These are phyloP conservation scores for Arctium lappa DNA, from an alignment of 129 eudicot species.

Conservation along the genomic window DNA sequence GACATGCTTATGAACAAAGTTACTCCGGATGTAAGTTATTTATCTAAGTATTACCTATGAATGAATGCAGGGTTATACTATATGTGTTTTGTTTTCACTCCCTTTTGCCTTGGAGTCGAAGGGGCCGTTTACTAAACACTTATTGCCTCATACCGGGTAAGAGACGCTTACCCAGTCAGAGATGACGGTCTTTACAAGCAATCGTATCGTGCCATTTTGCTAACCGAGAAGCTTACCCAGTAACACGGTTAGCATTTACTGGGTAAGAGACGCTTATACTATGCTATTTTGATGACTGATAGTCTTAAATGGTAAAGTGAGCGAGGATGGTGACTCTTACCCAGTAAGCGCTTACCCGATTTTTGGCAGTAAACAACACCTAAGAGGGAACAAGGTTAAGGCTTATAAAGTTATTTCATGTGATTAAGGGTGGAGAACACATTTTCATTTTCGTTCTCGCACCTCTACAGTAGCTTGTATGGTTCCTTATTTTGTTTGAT, in stretches of 20 bases:
- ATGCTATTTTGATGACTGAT: neutral
- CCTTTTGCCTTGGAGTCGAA: neutral
- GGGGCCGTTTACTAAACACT: neutral
- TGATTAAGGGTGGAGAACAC: neutral
- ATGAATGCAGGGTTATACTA: neutral
- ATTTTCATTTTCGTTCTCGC: neutral
- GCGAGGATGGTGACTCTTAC: neutral
- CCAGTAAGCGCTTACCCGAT: no score
- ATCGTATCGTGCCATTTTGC: neutral
- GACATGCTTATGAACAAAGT: slow-evolving; percentile 56
- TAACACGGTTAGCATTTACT: no score
- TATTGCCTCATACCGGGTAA: neutral
- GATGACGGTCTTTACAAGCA: neutral
- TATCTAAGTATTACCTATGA: neutral
- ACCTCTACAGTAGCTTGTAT: neutral
- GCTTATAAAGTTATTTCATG: neutral
- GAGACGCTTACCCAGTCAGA: neutral
- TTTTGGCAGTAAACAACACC: neutral
- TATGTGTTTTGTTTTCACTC: neutral
- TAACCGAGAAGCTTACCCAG: no score
- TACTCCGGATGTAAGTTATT: slow-evolving; percentile 40
- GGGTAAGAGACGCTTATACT: no score
- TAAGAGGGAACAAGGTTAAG: neutral
- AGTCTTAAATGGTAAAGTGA: neutral
- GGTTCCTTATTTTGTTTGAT: neutral